Percentiles rank a stretch among this genome's conserved stretches.
phyloP scores from a whole-genome alignment of 2,329 filamentous ascomycete species.

The Sphaerulina musiva region DNA sequence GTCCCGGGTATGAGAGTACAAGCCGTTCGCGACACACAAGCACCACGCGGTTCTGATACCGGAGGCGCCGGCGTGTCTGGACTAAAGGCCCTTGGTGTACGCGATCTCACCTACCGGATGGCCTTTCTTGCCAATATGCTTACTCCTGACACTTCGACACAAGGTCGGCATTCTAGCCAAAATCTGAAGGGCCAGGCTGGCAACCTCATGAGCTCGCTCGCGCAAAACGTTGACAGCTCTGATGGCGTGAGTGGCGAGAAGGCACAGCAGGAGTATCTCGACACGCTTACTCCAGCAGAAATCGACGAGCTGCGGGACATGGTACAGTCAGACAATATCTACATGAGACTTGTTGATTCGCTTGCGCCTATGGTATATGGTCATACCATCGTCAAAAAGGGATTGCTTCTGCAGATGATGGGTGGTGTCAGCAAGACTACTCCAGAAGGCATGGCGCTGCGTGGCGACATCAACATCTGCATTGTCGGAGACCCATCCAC shows the following conservation, averaged over 20 bases:
- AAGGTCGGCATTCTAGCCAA: conserved; percentile 63
- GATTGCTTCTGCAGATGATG: conserved; percentile 85
- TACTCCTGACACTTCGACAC: conserved; percentile 74
- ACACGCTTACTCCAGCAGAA: conserved; percentile 76
- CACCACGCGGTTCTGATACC: conserved; percentile 62
- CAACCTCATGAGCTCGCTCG: conserved; percentile 80
- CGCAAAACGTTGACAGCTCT: conserved; percentile 63
- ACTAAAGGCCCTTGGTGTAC: conserved; percentile 84
- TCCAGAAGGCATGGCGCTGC: conserved; percentile 85
- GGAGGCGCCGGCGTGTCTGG: conserved; percentile 81
- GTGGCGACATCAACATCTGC: conserved; percentile 98
- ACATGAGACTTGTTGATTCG: conserved; percentile 83
- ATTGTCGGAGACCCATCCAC: conserved; percentile 96
- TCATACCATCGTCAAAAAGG: conserved; percentile 96
- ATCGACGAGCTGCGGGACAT: conserved; percentile 87
- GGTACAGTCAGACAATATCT: conserved; percentile 94
- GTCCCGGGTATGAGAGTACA: conserved; percentile 79
- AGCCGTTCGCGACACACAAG: conserved; percentile 75
- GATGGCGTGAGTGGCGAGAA: conserved; percentile 67
- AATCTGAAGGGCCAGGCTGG: conserved; percentile 65
- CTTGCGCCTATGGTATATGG: conserved; percentile 96
- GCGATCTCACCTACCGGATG: conserved; percentile 88
- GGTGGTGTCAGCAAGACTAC: conserved; percentile 92
- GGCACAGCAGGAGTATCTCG: conserved; percentile 78
- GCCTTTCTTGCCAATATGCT: conserved; percentile 98